Conservation (phyloP, 805 yeast species). For the Metschnikowia santaceciliae region DNA sequence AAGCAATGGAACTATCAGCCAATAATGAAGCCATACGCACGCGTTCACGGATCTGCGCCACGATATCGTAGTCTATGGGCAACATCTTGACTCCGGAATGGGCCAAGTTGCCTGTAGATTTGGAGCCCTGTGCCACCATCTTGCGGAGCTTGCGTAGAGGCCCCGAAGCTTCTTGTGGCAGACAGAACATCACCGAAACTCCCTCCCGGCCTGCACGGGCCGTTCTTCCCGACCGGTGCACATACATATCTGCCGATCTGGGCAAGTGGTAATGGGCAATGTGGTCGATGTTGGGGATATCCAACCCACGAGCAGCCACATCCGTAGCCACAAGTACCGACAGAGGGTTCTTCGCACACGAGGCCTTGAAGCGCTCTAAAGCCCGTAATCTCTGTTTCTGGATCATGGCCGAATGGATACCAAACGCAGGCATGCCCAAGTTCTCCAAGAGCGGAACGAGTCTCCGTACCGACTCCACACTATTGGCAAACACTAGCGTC, state of each 20-base stretch:
- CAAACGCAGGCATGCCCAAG: constrained; percentile 64
- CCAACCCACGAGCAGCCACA: constrained; percentile 97
- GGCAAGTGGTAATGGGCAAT: constrained; percentile 96
- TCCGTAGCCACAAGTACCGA: constrained; percentile 88
- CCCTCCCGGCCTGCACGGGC: constrained; percentile 94
- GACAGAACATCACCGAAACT: constrained; percentile 89
- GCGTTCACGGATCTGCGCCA: constrained; percentile 67
- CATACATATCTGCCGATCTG: constrained; percentile 87
- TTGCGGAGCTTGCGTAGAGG: constrained; percentile 74
- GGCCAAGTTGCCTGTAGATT: constrained; percentile 26
- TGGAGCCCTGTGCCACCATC: constrained; percentile 39
- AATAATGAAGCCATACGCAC: constrained; percentile 65
- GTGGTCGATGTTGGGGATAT: constrained; percentile 85
- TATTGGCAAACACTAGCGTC: constrained; percentile 86
- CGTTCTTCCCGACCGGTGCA: constrained; percentile 98
- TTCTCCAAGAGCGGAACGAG: constrained; percentile 70
- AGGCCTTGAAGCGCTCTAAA: constrained; percentile 70
- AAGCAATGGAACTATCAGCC: constrained; percentile 65
- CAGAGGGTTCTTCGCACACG: constrained; percentile 44
- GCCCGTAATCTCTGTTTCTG: constrained; percentile 89
- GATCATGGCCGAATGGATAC: constrained; percentile 90
- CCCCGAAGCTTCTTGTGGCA: constrained; percentile 91
- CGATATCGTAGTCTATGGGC: constrained; percentile 72
- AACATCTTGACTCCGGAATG: constrained; percentile 58
- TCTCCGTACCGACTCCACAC: constrained; percentile 92